These are phyloP conservation scores for Cadophora sp. DNA, from an alignment of 2,329 filamentous ascomycete species.

Conservation along the genomic window DNA sequence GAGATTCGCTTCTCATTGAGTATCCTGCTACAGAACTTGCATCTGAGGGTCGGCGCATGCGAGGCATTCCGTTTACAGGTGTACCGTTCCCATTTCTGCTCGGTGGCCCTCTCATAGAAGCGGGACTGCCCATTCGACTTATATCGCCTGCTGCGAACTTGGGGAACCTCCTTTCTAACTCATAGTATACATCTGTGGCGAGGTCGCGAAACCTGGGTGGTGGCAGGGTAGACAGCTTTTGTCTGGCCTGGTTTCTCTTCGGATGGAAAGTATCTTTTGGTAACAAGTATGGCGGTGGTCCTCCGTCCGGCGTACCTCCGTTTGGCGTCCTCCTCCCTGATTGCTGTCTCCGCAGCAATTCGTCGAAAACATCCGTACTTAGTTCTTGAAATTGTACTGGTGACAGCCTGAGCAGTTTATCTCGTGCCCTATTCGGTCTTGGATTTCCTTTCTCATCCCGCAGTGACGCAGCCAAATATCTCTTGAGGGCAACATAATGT, in stretches of 20 bases:
- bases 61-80: constrained; percentile 65
- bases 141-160: constrained; percentile 75
- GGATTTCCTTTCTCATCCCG: constrained; percentile 78
- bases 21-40: constrained; percentile 58
- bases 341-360: constrained; percentile 85
- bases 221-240: constrained; percentile 90
- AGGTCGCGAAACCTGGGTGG: constrained; percentile 88
- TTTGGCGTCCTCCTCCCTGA: constrained; percentile 61
- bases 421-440: constrained; percentile 86
- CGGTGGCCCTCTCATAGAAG: constrained; percentile 63
- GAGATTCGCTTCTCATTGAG: constrained; percentile 47
- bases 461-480: constrained; percentile 66
- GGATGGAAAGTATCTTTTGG: constrained; percentile 93
- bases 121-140: constrained; percentile 72
- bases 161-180: constrained; percentile 89
- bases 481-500: constrained; percentile 82
- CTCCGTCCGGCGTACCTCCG: constrained; percentile 53
- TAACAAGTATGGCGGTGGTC: constrained; percentile 74
- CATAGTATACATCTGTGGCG: constrained; percentile 94
- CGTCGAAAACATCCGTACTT: constrained; percentile 97
- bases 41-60: constrained; percentile 56
- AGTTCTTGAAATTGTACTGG: constrained; percentile 95
- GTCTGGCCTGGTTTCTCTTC: constrained; percentile 96
- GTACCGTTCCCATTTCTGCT: constrained; percentile 64
- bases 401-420: constrained; percentile 90